phyloP scores from a whole-genome alignment of 768 basidiomycete genomes.

The Trametopsis cervina region DNA sequence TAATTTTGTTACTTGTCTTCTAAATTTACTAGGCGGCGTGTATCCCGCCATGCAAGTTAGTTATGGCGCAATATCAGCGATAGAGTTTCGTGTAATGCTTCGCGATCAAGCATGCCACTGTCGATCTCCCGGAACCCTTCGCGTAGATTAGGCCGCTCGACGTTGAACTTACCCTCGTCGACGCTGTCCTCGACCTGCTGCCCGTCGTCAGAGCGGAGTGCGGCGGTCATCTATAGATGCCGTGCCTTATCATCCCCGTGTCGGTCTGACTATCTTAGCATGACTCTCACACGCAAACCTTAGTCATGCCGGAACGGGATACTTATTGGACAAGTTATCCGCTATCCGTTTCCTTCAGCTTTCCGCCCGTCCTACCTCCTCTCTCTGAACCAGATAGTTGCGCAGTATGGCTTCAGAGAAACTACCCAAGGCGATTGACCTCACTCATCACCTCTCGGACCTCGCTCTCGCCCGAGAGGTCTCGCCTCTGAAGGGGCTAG shows the following conservation, averaged over 20 bases:
- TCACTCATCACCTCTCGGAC: conserved; percentile 66
- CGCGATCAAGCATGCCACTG: background rate
- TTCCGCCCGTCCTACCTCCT: background rate
- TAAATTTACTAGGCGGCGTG: background rate
- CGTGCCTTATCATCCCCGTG: background rate
- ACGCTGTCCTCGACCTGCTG: background rate
- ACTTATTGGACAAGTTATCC: conserved; percentile 3
- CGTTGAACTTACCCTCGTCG: background rate
- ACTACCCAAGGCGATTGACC: conserved; percentile 46
- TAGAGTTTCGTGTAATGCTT: background rate
- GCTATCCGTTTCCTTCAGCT: background rate
- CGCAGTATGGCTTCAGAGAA: conserved; percentile 25
- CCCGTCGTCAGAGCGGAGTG: background rate
- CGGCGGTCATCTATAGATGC: background rate
- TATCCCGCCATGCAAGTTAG: background rate
- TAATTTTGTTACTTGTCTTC: no score
- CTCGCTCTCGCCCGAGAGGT: conserved; percentile 39
- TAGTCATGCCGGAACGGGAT: conserved; percentile 6
- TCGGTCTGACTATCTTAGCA: background rate
- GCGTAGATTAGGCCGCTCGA: background rate
- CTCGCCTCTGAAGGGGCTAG: conserved; percentile 62
- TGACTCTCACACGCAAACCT: conserved; percentile 7
- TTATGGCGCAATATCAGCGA: background rate
- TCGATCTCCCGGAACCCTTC: background rate
- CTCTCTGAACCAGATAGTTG: background rate